Evolutionary conservation across 2,329 filamentous ascomycete species (phyloP), one percentile per base, ranked within the genome.

Genomic region (Septoria linicola): DNA sequence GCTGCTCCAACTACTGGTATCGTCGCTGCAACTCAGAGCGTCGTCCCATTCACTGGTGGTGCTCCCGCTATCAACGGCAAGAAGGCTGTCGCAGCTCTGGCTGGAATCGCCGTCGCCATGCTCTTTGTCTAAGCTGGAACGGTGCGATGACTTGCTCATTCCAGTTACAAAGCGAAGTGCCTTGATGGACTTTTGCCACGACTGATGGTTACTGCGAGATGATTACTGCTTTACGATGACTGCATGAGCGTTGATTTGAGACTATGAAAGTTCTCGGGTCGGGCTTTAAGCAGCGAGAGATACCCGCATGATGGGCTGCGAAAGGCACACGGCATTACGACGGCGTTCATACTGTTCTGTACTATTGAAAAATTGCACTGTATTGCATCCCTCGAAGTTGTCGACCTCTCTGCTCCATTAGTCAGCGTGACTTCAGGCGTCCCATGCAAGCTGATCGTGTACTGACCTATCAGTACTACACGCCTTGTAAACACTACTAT

Each of bases 21-120:
- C 35, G 25, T 16, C 35, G 25, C 21, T 14, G 23, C 44, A n/a
- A 47, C 21, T 8, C n/a, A 20, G 6, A 35, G 44, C 44, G 31
- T 47, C 44, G 23, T 47, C 16, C 44, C 44, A 31, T 47, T 47
- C 44, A 31, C 44, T 16, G 44, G 32, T 23, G 44, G 35, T 2
- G 44, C 44, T 8, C 34, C 44, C 39, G 35, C 34, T 8, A 4
- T 47, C 5, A 21, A 31, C 34, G 23, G 14, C 44, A 40, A 47
- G 44, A 20, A 32, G 34, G 3, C 44, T 32, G 16, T 47, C 34
- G 35, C n/a, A 19, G 44, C 44, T 47, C 34, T 47, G 8, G 44
- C 35, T 40, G 44, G 32, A 14, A 25, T 47, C 34, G 35, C 44
- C 35, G 13, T 47, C 25, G 44, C 20, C 21, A 47, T 47, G 44